phyloP scores from a whole-genome alignment of 208 protist species.

The Naegleria fowleri region DNA sequence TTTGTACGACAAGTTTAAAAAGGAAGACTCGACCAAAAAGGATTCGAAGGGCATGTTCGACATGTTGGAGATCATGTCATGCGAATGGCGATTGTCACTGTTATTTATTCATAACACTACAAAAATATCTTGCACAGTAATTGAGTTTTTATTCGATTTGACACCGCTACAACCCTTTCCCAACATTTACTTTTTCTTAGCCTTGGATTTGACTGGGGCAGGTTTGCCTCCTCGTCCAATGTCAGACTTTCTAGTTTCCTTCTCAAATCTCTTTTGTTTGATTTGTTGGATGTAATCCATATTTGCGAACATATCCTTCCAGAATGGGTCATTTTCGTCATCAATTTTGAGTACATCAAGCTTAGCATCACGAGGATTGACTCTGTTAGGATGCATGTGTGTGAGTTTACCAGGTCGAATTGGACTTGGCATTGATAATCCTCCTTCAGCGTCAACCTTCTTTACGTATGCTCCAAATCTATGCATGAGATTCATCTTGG shows the following conservation, averaged over 20 bases:
- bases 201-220: too few relatives aligned
- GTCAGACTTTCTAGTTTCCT: not conserved
- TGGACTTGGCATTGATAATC: not conserved
- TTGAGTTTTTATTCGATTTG: too few relatives aligned
- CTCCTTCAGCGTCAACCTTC: not conserved
- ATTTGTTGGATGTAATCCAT: not conserved
- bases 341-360: not conserved
- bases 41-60: too few relatives aligned
- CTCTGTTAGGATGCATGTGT: conserved; percentile 3
- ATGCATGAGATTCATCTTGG: not conserved
- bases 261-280: not conserved
- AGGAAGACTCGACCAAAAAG: too few relatives aligned
- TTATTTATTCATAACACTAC: too few relatives aligned
- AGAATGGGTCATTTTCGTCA: not conserved
- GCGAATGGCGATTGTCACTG: too few relatives aligned
- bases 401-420: not conserved
- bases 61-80: too few relatives aligned
- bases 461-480: not conserved
- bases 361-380: conserved; percentile 1
- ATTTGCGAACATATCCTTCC: not conserved
- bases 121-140: too few relatives aligned
- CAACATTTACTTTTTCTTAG: too few relatives aligned
- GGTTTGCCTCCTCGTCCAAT: not conserved
- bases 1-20: too few relatives aligned
- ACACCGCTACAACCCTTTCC: too few relatives aligned